Conservation (phyloP, 1,139 yeast species). For the Magnusiomyces magnusii region DNA sequence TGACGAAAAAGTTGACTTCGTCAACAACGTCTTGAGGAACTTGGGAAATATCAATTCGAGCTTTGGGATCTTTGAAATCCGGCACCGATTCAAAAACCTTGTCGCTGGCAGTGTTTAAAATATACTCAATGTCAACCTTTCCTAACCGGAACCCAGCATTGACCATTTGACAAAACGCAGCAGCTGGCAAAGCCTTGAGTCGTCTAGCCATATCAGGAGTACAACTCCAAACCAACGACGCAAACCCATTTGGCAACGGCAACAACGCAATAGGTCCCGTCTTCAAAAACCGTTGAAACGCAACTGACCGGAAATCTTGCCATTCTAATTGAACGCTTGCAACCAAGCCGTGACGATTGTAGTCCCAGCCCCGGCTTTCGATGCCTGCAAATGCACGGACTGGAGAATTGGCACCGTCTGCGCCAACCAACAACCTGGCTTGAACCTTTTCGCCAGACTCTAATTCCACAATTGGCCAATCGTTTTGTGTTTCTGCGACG, state of each 20-base stretch:
- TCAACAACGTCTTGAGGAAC: background rate
- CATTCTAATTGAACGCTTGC: slow-evolving; percentile 72
- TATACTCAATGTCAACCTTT: slow-evolving; percentile 67
- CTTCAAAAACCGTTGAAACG: slow-evolving; percentile 91
- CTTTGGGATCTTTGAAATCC: background rate
- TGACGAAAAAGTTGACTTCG: slow-evolving; percentile 36
- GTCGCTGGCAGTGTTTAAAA: slow-evolving; percentile 43
- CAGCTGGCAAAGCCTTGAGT: slow-evolving; percentile 50
- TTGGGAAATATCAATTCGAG: background rate
- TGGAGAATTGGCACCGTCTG: slow-evolving; percentile 95
- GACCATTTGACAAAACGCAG: slow-evolving; percentile 59
- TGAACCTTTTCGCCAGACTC: slow-evolving; percentile 56
- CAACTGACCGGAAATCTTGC: slow-evolving; percentile 61
- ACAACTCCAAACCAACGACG: slow-evolving; percentile 90
- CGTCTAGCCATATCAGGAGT: slow-evolving; percentile 67
- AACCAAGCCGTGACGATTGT: slow-evolving; percentile 82
- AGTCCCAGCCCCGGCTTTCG: slow-evolving; percentile 87
- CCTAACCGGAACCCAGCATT: slow-evolving; percentile 82
- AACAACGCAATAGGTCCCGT: slow-evolving; percentile 91
- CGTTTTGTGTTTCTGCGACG: slow-evolving; percentile 38
- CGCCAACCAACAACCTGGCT: slow-evolving; percentile 79
- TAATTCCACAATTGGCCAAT: slow-evolving; percentile 75
- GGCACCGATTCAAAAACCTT: background rate
- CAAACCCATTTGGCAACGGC: slow-evolving; percentile 79
- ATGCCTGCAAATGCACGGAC: slow-evolving; percentile 77